These are phyloP conservation scores for Triticum timopheevii DNA, from an alignment of 176 grass and related monocot genomes.

Conservation along the genomic window DNA sequence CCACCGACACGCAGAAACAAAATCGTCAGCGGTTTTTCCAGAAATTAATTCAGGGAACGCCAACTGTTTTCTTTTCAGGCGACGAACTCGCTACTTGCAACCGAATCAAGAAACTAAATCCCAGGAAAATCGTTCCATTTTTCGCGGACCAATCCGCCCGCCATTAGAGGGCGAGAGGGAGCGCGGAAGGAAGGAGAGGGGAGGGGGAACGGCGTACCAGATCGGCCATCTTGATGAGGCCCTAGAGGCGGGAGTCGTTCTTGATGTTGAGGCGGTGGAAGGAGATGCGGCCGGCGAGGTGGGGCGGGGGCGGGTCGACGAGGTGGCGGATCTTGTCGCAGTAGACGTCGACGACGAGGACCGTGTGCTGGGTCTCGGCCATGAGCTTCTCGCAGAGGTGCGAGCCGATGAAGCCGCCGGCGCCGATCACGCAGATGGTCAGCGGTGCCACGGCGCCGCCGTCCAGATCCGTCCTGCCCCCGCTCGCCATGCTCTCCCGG, in stretches of 20 bases:
- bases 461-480: conserved; percentile 76
- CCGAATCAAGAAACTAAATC: neutral
- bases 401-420: conserved; percentile 73
- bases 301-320: conserved; percentile 59
- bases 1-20: neutral
- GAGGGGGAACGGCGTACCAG: conserved; percentile 27
- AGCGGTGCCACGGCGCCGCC: conserved; percentile 31
- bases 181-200: neutral
- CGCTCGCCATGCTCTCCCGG: too few relatives aligned
- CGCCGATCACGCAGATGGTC: too few relatives aligned
- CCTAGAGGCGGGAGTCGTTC: conserved; percentile 90
- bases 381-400: conserved; percentile 99
- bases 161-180: too few relatives aligned
- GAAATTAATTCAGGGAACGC: neutral
- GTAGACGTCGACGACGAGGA: conserved; percentile 89
- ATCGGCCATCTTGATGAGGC: conserved; percentile 93
- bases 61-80: neutral
- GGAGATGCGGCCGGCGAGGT: conserved; percentile 62
- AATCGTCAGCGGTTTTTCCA: conserved; percentile 8
- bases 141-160: too few relatives aligned
- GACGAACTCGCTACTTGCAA: neutral
- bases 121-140: neutral
- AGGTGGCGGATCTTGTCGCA: conserved; percentile 99
- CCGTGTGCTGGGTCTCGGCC: conserved; percentile 53
- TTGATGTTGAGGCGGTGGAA: conserved; percentile 95